These are phyloP conservation scores for Botrytis paeoniae DNA, from an alignment of 2,329 filamentous ascomycete species.

Conservation along the genomic window DNA sequence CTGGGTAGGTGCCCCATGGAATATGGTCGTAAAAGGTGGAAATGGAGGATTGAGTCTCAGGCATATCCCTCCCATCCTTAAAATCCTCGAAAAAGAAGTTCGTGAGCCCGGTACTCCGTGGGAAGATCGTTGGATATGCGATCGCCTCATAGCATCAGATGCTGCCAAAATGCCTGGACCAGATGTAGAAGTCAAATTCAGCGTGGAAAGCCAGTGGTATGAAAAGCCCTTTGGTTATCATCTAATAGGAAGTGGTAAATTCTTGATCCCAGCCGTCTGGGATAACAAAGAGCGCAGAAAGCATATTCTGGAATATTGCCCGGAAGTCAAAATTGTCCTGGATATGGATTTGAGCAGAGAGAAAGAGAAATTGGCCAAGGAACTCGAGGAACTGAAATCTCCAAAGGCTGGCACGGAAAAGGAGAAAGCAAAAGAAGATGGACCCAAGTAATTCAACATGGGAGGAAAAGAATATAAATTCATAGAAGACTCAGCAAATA, in stretches of 20 bases:
- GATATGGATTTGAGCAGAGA: constrained; percentile 44
- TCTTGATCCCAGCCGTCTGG: constrained; percentile 46
- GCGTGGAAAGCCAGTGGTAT: constrained; percentile 47
- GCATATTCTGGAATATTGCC: constrained; percentile 53
- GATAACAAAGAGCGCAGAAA: constrained; percentile 43
- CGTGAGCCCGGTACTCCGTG: constrained; percentile 45
- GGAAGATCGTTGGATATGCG: constrained; percentile 52
- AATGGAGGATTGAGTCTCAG: constrained; percentile 36
- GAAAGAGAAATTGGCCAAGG: not conserved
- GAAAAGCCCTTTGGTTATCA: constrained; percentile 53
- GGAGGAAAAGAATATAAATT: not conserved
- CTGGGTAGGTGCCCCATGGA: constrained; percentile 42
- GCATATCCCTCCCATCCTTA: constrained; percentile 26
- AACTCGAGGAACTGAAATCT: constrained; percentile 4
- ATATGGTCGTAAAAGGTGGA: constrained; percentile 30
- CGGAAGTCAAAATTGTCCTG: constrained; percentile 54
- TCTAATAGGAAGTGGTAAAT: constrained; percentile 47
- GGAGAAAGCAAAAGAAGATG: not conserved
- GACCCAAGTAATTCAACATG: not conserved
- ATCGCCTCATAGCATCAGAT: constrained; percentile 42
- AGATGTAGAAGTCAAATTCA: constrained; percentile 44
- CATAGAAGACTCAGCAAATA: not conserved
- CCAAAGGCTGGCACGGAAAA: not conserved
- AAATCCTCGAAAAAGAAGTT: constrained; percentile 39
- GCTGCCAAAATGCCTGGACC: constrained; percentile 23